Percentiles rank a stretch among this genome's conserved stretches.
phyloP scores from a whole-genome alignment of 148 eudicot genomes.

The Spergularia marina region DNA sequence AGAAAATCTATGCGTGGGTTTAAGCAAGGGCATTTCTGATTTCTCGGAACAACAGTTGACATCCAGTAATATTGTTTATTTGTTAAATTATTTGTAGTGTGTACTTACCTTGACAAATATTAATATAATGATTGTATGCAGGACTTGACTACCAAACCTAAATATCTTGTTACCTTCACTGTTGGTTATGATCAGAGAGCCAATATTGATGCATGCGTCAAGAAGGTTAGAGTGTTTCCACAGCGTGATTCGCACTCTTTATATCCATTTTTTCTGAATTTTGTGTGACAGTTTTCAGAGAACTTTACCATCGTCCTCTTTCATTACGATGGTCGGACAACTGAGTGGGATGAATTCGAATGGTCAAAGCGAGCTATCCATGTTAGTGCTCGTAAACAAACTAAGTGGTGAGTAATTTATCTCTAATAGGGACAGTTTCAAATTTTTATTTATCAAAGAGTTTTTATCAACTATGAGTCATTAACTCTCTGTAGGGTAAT shows the following conservation, averaged over 20 bases:
- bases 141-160: constrained; percentile 56
- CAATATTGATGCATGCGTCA: constrained; percentile 69
- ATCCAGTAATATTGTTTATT: neutral
- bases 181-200: constrained; percentile 70
- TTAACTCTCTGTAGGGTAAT: no score
- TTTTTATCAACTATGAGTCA: no score
- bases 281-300: constrained; percentile 60
- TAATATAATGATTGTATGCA: constrained; percentile 31
- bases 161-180: constrained; percentile 77
- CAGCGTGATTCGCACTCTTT: neutral
- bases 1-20: neutral
- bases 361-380: constrained; percentile 88
- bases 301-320: constrained; percentile 69
- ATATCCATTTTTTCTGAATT: constrained; percentile 16
- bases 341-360: constrained; percentile 87
- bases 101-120: neutral
- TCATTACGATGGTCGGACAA: constrained; percentile 81
- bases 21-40: neutral
- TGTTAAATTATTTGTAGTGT: neutral
- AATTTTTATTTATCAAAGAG: no score
- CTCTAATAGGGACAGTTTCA: neutral
- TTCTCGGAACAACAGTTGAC: neutral
- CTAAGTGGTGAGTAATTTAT: constrained; percentile 60
- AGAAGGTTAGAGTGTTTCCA: constrained; percentile 47
- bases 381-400: constrained; percentile 72